Evolutionary conservation across 345 rosid species (phyloP).

Genomic region (Adansonia digitata): DNA sequence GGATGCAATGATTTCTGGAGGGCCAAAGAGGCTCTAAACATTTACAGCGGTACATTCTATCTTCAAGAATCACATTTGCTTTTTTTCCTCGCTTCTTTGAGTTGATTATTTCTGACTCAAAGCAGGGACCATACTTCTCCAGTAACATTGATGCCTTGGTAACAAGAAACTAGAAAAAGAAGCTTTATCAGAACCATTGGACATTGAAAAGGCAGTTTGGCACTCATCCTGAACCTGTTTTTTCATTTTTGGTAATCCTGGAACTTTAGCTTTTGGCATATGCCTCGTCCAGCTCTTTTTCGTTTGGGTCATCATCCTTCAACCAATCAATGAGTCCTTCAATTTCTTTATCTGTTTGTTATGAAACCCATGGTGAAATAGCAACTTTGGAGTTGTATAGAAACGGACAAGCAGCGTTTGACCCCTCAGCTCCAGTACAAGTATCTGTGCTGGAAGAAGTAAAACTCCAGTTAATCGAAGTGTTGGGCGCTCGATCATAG

Average conservation of each 20-base stretch:
- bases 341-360: constrained; percentile 71
- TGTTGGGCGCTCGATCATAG: background rate
- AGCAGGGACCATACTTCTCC: constrained; percentile 64
- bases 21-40: constrained; percentile 86
- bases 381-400: constrained; percentile 33
- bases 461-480: constrained; percentile 16
- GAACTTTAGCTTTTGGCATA: constrained; percentile 57
- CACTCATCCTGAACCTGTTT: constrained; percentile 29
- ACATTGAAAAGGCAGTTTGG: constrained; percentile 19
- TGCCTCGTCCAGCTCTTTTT: constrained; percentile 74
- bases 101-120: constrained; percentile 34
- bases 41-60: constrained; percentile 62
- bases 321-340: constrained; percentile 69
- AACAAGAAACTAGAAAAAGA: constrained; percentile 30
- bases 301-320: constrained; percentile 51
- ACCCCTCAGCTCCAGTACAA: constrained; percentile 36
- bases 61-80: constrained; percentile 38
- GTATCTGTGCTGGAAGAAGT: constrained; percentile 18
- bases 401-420: constrained; percentile 55
- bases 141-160: constrained; percentile 66
- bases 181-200: constrained; percentile 20
- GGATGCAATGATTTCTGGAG: constrained; percentile 65
- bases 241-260: constrained; percentile 35
- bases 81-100: constrained; percentile 49
- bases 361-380: constrained; percentile 50